Base-by-base conservation (phyloP, 768 basidiomycete species). In the Rhizopogon salebrosus region DNA sequence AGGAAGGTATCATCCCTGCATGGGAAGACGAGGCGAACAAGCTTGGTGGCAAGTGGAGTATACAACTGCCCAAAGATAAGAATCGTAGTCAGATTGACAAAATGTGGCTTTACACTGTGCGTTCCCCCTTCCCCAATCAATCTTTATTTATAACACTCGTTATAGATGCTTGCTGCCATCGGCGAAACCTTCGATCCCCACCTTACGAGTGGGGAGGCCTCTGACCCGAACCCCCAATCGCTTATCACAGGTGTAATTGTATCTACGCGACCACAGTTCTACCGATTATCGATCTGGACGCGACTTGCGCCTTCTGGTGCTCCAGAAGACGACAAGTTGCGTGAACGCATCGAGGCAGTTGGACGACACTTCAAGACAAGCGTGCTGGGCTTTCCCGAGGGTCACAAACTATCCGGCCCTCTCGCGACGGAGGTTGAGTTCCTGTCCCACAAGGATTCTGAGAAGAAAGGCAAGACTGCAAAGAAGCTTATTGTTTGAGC, bases 11-110 rank as follows among this genome's bases (percentile, higher is more conserved):
- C 58, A 95, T 95, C 58, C 94, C 94, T 6, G 95, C 95, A 48
- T 97, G 94, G 94, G 95, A 97, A 65, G 95, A 97, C 61, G 87
- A 92, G 42, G 93, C 93, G 18, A 99, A 99, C 74, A 94, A 94
- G 70, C 78, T 89, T 58, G 97, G 97, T 49, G 97, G 97, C 45
- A 99, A 99, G 75, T 99, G 97, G 97, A 89, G 89, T 64, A 93
- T 98, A 56, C 97, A 99, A 70, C 74, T 99, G 22, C 97, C 97
- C 22, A 87, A 89, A 70, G 95, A 98, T 63, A 98, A 98, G 76
- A 95, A 91, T 67, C 79, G 89, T 45, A 62, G 56, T 26, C 72
- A 82, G 48, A 87, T 99, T 46, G 95, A 99, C 69, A 87, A 85
- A 68, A 93, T 95, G 89, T 99, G 97, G 97, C 79, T 99, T 51